These are phyloP conservation scores for Calonectria hongkongensis DNA, from an alignment of 2,329 filamentous ascomycete species.

Conservation along the genomic window DNA sequence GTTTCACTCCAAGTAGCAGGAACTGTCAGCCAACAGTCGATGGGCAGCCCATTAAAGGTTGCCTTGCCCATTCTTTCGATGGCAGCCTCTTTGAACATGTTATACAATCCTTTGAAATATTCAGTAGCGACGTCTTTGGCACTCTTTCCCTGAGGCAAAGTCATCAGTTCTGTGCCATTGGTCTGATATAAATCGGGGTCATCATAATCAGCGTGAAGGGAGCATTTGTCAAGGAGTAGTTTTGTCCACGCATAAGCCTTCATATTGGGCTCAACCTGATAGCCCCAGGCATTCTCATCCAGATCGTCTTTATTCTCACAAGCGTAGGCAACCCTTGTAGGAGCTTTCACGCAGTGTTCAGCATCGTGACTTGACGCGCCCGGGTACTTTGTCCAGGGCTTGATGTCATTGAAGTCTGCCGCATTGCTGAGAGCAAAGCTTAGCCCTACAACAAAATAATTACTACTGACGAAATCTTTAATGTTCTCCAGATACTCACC, in stretches of 20 bases:
- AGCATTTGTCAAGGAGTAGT: slow-evolving; percentile 38
- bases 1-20: slow-evolving; percentile 42
- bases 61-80: slow-evolving; percentile 13
- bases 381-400: slow-evolving; percentile 45
- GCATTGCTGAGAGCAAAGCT: slow-evolving; percentile 46
- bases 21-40: slow-evolving; percentile 43
- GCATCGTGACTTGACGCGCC: slow-evolving; percentile 39
- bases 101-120: slow-evolving; percentile 37
- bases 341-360: slow-evolving; percentile 47
- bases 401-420: slow-evolving; percentile 43
- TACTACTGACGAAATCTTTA: not conserved
- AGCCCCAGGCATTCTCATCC: slow-evolving; percentile 34
- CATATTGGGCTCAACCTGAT: slow-evolving; percentile 43
- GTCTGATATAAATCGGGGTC: slow-evolving; percentile 16
- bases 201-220: slow-evolving; percentile 35
- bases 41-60: not conserved
- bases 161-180: slow-evolving; percentile 22
- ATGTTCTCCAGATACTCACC: not conserved
- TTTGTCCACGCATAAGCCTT: slow-evolving; percentile 43
- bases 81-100: slow-evolving; percentile 35
- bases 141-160: slow-evolving; percentile 25
- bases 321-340: slow-evolving; percentile 40
- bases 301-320: slow-evolving; percentile 41
- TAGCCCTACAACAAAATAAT: not conserved
- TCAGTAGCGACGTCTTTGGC: slow-evolving; percentile 38